Conservation (phyloP, 345 rosid genomes). For the Citrus inodora region DNA sequence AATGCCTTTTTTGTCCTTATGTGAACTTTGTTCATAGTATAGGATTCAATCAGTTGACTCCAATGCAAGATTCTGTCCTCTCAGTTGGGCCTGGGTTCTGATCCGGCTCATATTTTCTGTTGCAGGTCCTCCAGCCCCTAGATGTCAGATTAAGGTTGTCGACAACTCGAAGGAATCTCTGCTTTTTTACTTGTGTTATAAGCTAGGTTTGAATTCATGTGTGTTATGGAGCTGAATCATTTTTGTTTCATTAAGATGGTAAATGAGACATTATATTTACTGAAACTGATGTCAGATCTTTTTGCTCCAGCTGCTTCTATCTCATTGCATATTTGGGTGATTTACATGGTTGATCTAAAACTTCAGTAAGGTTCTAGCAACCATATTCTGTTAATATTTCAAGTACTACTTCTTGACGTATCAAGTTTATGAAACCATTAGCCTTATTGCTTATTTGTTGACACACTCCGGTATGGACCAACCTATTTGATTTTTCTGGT, state of each 20-base stretch:
- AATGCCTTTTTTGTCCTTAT: no score
- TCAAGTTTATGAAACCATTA: not conserved
- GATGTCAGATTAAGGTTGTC: conserved; percentile 1
- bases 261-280: not conserved
- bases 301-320: not conserved
- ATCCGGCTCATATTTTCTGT: not conserved
- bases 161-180: not conserved
- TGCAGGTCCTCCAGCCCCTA: not conserved
- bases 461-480: no score
- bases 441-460: no score
- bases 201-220: not conserved
- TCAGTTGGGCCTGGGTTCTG: not conserved
- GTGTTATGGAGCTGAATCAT: not conserved
- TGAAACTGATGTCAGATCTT: not conserved
- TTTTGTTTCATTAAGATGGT: conserved; percentile 6
- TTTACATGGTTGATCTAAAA: not conserved
- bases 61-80: not conserved
- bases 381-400: no score
- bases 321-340: not conserved
- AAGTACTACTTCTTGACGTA: no score
- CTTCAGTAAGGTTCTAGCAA: not conserved
- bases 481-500: no score
- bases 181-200: not conserved
- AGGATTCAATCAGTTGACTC: not conserved
- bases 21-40: no score